A percentile compares a stretch with the other conserved stretches of the same genome.
These are phyloP conservation scores for Blastocystis hominis DNA, from an alignment of 352 stramenopile species.

Conservation along the genomic window DNA sequence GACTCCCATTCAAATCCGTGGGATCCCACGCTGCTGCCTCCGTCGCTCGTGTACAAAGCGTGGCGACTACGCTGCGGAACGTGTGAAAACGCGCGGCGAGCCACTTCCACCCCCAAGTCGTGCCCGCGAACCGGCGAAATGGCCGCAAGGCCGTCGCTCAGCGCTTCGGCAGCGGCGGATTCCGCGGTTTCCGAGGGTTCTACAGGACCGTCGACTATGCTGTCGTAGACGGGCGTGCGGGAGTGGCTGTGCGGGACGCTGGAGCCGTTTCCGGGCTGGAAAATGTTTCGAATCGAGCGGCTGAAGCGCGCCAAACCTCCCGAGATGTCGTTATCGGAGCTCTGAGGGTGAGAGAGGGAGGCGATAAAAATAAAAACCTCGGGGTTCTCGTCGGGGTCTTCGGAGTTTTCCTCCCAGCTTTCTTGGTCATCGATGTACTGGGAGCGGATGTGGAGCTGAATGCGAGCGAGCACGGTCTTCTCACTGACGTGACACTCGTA, in stretches of 20 bases:
- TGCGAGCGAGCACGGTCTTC: constrained; percentile 29
- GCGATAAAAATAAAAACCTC: neutral
- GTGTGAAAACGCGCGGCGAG: neutral
- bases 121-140: neutral
- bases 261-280: neutral
- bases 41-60: neutral
- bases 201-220: neutral
- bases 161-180: neutral
- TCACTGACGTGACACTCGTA: constrained; percentile 51
- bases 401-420: neutral
- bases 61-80: neutral
- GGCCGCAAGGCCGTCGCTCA: neutral
- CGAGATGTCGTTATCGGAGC: constrained; percentile 7
- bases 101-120: neutral
- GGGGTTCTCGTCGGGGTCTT: neutral
- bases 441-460: constrained; percentile 37
- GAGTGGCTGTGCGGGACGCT: neutral
- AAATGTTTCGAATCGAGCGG: constrained; percentile 38
- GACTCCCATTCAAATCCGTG: neutral
- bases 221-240: neutral
- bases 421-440: constrained; percentile 51
- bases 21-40: neutral
- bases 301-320: constrained; percentile 12
- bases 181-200: neutral
- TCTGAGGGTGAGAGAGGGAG: neutral